Evolutionary conservation across 371 early-diverging fungal genomes (phyloP), one percentile per base, ranked within the genome.

Genomic region (Thermomucor indicae-seudaticae): DNA sequence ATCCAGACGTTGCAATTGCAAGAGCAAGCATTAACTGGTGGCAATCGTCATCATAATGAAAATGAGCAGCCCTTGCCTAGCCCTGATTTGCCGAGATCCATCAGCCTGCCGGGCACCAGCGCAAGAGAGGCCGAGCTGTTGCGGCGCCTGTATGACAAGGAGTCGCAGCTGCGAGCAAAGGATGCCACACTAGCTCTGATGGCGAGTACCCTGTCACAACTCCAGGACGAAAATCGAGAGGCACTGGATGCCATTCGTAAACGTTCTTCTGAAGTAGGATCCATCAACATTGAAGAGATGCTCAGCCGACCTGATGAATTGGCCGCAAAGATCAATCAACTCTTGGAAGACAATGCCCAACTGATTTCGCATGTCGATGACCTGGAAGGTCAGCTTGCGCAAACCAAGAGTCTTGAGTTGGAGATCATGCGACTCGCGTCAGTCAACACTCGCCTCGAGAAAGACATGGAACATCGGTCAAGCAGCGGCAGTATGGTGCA

Each of bases 401-500:
- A 60, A 20, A 61, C 69, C 23, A 62, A 65, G 4, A 57, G 55
- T 11, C 28, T 73, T 5, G 70, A 73, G 41, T 12, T 60, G n/a
- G 70, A 69, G 42, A 25, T 71, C 22, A 58, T 64, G 57, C 64
- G 63, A 27, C 49, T 66, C 3, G 59, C 58, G 1, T 65, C 66
- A 19, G 68, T 67, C 0, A 71, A 75, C 37, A 69, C 67, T 31
- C 63, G 67, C 2, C 54, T 73, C 27, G 74, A 73, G 41, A 67
- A 67, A 34, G 74, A 73, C 41, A 65, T 73, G 63, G 70, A 73
- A 29, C 67, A 43, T 34, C 43, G 19, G 37, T 19, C 19, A 10
- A 14, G 16, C 19, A 14, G 37, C 3, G 16, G 37, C 10, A 37
- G 37, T 37, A 37, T 37, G 37, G 19, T 14, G 16, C 14, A 10